Conservation (phyloP, 1,284 basidiomycete species). For the Puccinia novopanici region DNA sequence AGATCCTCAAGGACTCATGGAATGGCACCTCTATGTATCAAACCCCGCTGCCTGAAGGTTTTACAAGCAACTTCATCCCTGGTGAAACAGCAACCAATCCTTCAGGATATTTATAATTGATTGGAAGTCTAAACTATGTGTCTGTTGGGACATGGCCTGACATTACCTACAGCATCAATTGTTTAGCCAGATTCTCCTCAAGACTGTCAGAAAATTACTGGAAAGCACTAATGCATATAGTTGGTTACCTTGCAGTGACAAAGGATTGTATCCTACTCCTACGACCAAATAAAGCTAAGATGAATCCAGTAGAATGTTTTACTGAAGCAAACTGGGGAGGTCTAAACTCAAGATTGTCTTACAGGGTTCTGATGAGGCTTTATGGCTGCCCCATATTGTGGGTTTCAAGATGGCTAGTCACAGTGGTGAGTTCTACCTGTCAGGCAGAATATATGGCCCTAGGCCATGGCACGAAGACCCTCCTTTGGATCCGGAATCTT, state of each 20-base stretch:
- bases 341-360: neutral
- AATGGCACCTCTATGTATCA: neutral
- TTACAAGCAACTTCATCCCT: neutral
- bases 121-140: conserved; percentile 14
- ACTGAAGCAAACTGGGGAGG: conserved; percentile 17
- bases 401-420: too few relatives aligned
- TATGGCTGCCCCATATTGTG: too few relatives aligned
- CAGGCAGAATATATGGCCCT: too few relatives aligned
- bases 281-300: neutral
- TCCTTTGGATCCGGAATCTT: conserved; percentile 18
- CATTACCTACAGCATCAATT: conserved; percentile 22
- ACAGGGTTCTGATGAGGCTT: conserved; percentile 5
- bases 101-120: neutral
- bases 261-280: neutral
- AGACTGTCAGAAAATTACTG: neutral
- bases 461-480: too few relatives aligned
- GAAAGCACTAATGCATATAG: neutral
- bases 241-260: neutral
- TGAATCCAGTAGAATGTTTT: neutral
- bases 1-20: neutral
- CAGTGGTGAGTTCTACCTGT: too few relatives aligned
- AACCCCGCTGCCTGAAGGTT: neutral
- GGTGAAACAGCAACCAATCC: neutral
- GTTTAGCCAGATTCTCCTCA: neutral
- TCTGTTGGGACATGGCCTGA: conserved; percentile 16